phyloP scores from a whole-genome alignment of 2,329 filamentous ascomycete genomes.

The Xylariaceae sp. region DNA sequence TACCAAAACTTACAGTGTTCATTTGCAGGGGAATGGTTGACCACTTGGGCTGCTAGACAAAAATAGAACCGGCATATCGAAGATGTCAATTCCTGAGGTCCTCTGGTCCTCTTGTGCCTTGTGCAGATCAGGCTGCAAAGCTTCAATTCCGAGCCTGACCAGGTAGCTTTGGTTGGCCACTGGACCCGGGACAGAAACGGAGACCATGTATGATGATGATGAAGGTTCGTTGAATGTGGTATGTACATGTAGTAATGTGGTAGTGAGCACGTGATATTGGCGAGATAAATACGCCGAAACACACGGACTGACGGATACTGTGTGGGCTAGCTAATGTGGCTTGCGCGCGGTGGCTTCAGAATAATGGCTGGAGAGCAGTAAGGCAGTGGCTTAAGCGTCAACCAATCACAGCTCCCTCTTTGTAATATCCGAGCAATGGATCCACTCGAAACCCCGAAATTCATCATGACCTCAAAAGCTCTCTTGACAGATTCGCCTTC shows the following conservation, averaged over 20 bases:
- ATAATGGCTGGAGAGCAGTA: too few relatives aligned
- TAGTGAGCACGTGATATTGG: background rate
- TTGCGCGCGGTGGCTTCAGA: background rate
- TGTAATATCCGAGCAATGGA: slow-evolving; percentile 29
- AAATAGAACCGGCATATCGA: background rate
- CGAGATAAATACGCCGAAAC: too few relatives aligned
- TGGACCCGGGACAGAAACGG: too few relatives aligned
- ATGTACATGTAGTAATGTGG: too few relatives aligned
- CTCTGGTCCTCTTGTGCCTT: background rate
- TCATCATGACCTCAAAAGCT: slow-evolving; percentile 30
- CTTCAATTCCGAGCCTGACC: background rate
- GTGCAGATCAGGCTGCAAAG: background rate
- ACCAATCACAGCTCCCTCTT: slow-evolving; percentile 31
- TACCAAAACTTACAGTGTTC: background rate
- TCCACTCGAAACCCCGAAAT: slow-evolving; percentile 35
- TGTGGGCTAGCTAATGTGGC: slow-evolving; percentile 22
- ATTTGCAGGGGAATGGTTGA: background rate
- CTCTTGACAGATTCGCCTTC: slow-evolving; percentile 21
- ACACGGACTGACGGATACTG: too few relatives aligned
- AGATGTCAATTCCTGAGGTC: background rate
- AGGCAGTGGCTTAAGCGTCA: slow-evolving; percentile 3
- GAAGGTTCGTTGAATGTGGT: too few relatives aligned
- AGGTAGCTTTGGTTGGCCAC: background rate
- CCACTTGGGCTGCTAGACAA: background rate
- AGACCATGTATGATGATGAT: background rate